phyloP scores from a whole-genome alignment of 1,139 yeast species.

The Sugiyamaella sp. region DNA sequence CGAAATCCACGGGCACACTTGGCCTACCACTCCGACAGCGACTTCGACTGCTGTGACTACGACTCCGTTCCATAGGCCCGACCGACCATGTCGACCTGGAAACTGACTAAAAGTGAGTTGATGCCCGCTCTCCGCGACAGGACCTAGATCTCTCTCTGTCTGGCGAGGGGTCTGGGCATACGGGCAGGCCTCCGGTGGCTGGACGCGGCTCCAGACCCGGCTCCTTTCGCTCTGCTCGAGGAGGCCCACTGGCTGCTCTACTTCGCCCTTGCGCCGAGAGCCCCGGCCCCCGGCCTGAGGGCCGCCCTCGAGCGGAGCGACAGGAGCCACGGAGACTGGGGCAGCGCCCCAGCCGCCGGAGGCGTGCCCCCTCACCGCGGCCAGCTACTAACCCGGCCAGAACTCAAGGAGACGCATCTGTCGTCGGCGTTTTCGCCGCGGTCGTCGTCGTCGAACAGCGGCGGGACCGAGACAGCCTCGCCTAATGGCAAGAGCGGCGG shows the following conservation, averaged over 20 bases:
- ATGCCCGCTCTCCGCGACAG: too few relatives aligned
- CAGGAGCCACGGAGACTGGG: slow-evolving; percentile 6
- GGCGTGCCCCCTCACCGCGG: neutral
- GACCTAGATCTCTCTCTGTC: too few relatives aligned
- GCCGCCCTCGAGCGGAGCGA: slow-evolving; percentile 4
- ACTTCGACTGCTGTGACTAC: too few relatives aligned
- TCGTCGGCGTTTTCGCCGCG: slow-evolving; percentile 36
- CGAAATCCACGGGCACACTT: too few relatives aligned
- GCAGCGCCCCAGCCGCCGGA: slow-evolving; percentile 8
- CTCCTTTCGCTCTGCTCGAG: neutral
- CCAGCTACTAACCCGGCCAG: slow-evolving; percentile 27
- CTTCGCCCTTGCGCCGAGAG: too few relatives aligned
- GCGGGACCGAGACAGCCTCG: neutral
- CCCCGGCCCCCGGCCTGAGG: neutral
- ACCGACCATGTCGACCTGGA: slow-evolving; percentile 43
- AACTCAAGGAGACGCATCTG: slow-evolving; percentile 46
- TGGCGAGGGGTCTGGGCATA: too few relatives aligned
- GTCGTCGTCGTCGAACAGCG: slow-evolving; percentile 21
- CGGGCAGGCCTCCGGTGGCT: too few relatives aligned
- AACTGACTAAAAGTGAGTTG: slow-evolving; percentile 42
- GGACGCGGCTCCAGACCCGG: too few relatives aligned
- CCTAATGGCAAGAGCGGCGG: slow-evolving; percentile 14
- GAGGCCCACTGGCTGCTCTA: too few relatives aligned
- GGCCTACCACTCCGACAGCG: too few relatives aligned
- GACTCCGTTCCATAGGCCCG: too few relatives aligned